Base-by-base conservation (phyloP, 306 rosid genomes). In the Fagus crenata region DNA sequence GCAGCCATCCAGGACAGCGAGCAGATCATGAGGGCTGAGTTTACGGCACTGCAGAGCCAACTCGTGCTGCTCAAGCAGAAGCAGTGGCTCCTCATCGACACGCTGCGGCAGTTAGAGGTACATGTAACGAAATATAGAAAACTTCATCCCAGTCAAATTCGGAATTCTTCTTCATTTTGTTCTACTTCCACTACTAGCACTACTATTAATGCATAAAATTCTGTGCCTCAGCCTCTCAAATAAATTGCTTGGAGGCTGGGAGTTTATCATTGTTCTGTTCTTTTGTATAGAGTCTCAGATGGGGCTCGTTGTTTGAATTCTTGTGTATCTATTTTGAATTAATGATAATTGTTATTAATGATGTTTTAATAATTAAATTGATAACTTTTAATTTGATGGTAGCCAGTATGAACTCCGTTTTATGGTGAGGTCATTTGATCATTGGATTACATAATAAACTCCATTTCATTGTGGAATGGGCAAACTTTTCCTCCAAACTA, bases 81-180 rank as follows among this genome's bases (percentile, higher is more conserved):
- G 85, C 96, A 96, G 54, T 87, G 94, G 77, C 81, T 86, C 49
- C 85, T 96, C n/a, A 85, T 87, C 2, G 99, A 96, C 76, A 91
- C 94, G 0, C 81, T 96, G 63, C 93, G 99, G 11, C 96, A 87
- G 28, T 82, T 96, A 81, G 99, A 96, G 99, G 99, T 96, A 91
- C 87, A 64, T 73, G 79, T 51, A 65, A 80, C 61, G 54, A 77
- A 76, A 75, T 67, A 65, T 75, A 74, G 79, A 88, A 82, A 84
- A 78, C 82, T 79, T 85, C 58, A 36, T 75, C 59, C 72, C 72
- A 41, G 61, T 76, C 67, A 68, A 75, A 83, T 83, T 79, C 72
- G 54, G 77, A 61, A 75, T 77, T 68, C 79, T 77, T 82, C 73
- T 82, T 84, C 74, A 18, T 79, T 83, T 83, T 67, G 54, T 22